These are phyloP conservation scores for Calonectria pauciramosa DNA, from an alignment of 2,329 filamentous ascomycete genomes.

Conservation along the genomic window DNA sequence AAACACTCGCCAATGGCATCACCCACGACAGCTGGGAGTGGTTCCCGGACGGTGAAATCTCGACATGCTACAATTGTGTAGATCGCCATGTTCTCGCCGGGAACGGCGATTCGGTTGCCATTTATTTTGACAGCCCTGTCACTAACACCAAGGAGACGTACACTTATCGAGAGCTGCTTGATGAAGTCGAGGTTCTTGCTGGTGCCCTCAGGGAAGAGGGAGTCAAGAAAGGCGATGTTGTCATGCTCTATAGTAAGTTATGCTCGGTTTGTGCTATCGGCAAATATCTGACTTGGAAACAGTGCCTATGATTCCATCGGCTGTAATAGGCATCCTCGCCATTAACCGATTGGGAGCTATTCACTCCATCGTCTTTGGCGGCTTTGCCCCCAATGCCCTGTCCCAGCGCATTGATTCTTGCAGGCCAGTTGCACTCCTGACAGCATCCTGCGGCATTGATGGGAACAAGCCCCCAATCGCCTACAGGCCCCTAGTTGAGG, in stretches of 20 bases:
- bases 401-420: conserved; percentile 92
- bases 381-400: conserved; percentile 85
- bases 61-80: conserved; percentile 91
- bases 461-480: conserved; percentile 82
- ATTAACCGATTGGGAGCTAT: conserved; percentile 86
- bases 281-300: conserved; percentile 10
- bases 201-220: conserved; percentile 87
- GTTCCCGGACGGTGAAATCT: conserved; percentile 91
- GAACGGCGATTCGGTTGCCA: conserved; percentile 79
- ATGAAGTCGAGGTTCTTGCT: conserved; percentile 85
- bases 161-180: conserved; percentile 81
- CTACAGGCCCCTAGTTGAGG: conserved; percentile 84
- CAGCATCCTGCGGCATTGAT: conserved; percentile 93
- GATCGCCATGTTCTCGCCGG: conserved; percentile 89
- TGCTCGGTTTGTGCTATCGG: not conserved
- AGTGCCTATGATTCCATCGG: conserved; percentile 97
- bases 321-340: conserved; percentile 88
- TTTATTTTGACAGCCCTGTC: conserved; percentile 91
- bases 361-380: conserved; percentile 93
- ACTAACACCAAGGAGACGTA: conserved; percentile 78
- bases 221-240: conserved; percentile 85
- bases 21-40: conserved; percentile 86
- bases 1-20: conserved; percentile 72
- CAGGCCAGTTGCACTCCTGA: conserved; percentile 81
- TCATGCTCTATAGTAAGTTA: conserved; percentile 87